Evolutionary conservation across 495 filamentous ascomycete species (phyloP).

Genomic region (Penicillium chermesinum): DNA sequence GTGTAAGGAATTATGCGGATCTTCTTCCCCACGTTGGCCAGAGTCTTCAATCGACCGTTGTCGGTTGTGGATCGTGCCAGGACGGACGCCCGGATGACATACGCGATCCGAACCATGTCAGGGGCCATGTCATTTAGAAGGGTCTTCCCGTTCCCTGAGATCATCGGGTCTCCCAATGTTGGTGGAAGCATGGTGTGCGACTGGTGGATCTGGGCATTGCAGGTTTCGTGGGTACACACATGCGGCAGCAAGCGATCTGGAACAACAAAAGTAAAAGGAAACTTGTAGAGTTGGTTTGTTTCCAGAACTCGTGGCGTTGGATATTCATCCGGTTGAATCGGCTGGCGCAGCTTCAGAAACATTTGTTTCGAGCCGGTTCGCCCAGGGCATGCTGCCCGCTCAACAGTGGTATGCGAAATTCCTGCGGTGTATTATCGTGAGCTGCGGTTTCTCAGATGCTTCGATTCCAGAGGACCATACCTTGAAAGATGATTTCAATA

Average conservation of each 20-base stretch:
- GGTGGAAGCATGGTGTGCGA: slow-evolving; percentile 79
- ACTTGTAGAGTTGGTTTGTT: slow-evolving; percentile 58
- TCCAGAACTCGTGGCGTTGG: slow-evolving; percentile 66
- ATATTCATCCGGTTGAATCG: slow-evolving; percentile 62
- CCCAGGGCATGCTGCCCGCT: slow-evolving; percentile 45
- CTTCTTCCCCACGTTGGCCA: slow-evolving; percentile 52
- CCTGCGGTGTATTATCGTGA: slow-evolving; percentile 27
- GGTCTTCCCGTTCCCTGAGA: slow-evolving; percentile 43
- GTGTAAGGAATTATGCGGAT: slow-evolving; percentile 72
- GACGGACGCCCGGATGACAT: slow-evolving; percentile 60
- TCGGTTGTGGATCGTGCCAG: slow-evolving; percentile 25
- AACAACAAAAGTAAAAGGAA: slow-evolving; percentile 86
- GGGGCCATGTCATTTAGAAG: slow-evolving; percentile 78
- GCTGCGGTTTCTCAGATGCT: not conserved
- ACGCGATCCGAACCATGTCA: slow-evolving; percentile 71
- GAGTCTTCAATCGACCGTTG: slow-evolving; percentile 26
- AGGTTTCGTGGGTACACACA: slow-evolving; percentile 53
- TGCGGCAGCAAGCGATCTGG: slow-evolving; percentile 64
- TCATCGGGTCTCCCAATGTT: slow-evolving; percentile 65
- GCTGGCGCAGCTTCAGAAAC: slow-evolving; percentile 81
- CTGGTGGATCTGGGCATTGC: slow-evolving; percentile 54
- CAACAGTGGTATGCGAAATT: slow-evolving; percentile 44
- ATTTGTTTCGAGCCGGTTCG: slow-evolving; percentile 51
- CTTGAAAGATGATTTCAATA: slow-evolving; percentile 76
- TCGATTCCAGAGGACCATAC: slow-evolving; percentile 36